Evolutionary conservation across 2,329 filamentous ascomycete species (phyloP).

Genomic region (Bipolaris victoriae): DNA sequence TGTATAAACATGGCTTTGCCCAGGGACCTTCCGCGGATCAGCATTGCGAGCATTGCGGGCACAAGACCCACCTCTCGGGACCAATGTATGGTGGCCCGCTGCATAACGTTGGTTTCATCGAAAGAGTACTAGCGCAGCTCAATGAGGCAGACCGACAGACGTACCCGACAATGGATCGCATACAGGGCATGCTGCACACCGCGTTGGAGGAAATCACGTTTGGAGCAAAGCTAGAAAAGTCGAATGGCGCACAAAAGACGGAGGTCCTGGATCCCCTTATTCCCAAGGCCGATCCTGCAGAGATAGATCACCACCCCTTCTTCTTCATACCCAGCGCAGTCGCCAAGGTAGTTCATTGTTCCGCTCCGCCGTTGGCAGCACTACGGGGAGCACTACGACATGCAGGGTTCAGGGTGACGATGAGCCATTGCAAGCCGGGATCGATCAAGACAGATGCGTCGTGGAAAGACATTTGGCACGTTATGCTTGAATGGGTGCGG

Average conservation of each 20-base stretch:
- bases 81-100: slow-evolving; percentile 95
- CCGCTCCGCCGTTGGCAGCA: slow-evolving; percentile 78
- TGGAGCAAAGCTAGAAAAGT: slow-evolving; percentile 28
- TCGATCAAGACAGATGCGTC: slow-evolving; percentile 94
- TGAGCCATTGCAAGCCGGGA: slow-evolving; percentile 87
- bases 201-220: slow-evolving; percentile 75
- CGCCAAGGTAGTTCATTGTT: slow-evolving; percentile 77
- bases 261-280: slow-evolving; percentile 47
- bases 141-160: slow-evolving; percentile 68
- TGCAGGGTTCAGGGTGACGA: slow-evolving; percentile 80
- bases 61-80: slow-evolving; percentile 84
- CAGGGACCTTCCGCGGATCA: slow-evolving; percentile 71
- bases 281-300: slow-evolving; percentile 44
- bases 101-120: slow-evolving; percentile 83
- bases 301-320: slow-evolving; percentile 78
- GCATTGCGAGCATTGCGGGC: slow-evolving; percentile 81
- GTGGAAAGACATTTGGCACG: slow-evolving; percentile 87
- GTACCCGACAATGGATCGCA: slow-evolving; percentile 80
- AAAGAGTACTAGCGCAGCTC: slow-evolving; percentile 75
- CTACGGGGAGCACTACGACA: slow-evolving; percentile 81
- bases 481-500: slow-evolving; percentile 89
- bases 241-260: slow-evolving; percentile 24
- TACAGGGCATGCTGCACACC: slow-evolving; percentile 90
- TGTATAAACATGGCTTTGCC: slow-evolving; percentile 79
- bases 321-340: slow-evolving; percentile 80